Percentiles rank a stretch among this genome's conserved stretches.
Conservation (phyloP, 169 alveolate genomes). For the Cryptosporidium sp. region DNA sequence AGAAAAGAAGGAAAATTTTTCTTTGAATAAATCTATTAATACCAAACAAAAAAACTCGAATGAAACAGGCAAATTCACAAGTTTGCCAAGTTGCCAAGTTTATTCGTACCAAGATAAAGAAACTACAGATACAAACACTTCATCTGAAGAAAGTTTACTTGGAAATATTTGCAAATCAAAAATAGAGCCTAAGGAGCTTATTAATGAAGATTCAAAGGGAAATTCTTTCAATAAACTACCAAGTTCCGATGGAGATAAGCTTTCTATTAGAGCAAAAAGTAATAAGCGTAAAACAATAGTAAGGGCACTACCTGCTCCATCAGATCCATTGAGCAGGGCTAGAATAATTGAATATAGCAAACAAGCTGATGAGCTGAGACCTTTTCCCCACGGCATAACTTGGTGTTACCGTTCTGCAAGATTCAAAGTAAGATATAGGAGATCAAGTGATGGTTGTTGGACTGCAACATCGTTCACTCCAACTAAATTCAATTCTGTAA, state of each 20-base stretch:
- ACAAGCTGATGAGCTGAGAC: slow-evolving; percentile 64
- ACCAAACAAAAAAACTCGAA: neutral
- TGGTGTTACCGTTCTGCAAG: slow-evolving; percentile 77
- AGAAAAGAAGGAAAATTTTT: neutral
- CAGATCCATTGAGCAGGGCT: slow-evolving; percentile 68
- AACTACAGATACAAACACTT: neutral
- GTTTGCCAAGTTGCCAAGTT: neutral
- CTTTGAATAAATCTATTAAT: neutral
- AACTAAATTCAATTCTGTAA: slow-evolving; percentile 52
- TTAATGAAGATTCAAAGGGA: neutral
- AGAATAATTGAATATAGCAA: slow-evolving; percentile 71
- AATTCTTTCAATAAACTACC: neutral
- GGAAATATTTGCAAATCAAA: neutral
- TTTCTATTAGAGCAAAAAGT: neutral
- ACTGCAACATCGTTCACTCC: slow-evolving; percentile 75
- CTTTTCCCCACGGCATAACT: slow-evolving; percentile 74
- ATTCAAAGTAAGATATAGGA: slow-evolving; percentile 66
- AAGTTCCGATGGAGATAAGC: neutral
- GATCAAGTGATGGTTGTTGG: slow-evolving; percentile 70
- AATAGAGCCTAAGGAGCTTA: neutral
- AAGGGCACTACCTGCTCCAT: slow-evolving; percentile 65
- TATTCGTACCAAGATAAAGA: neutral
- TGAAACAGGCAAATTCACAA: neutral
- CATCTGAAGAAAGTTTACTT: neutral
- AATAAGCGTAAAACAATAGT: slow-evolving; percentile 9